Percentiles rank a stretch among this genome's conserved stretches.
These are phyloP conservation scores for Emericellopsis atlantica DNA, from an alignment of 2,329 filamentous ascomycete genomes.

Conservation along the genomic window DNA sequence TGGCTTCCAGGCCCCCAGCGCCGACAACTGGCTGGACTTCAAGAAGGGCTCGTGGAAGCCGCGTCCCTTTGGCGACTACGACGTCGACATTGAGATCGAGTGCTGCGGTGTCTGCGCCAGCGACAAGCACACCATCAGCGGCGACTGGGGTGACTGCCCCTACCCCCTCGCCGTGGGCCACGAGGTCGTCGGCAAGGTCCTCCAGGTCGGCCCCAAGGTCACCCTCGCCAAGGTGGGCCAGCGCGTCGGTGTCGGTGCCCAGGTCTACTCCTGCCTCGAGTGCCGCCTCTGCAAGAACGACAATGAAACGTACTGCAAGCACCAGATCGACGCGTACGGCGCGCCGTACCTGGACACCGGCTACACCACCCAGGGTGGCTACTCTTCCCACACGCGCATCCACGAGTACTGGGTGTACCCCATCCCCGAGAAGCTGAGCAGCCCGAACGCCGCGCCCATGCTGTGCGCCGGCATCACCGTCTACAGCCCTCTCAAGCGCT, in stretches of 20 bases:
- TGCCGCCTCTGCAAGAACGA: slow-evolving; percentile 28
- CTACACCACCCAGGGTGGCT: slow-evolving; percentile 40
- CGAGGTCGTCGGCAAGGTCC: slow-evolving; percentile 50
- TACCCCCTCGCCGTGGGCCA: slow-evolving; percentile 39
- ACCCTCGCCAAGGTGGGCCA: slow-evolving; percentile 44
- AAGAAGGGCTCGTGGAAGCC: slow-evolving; percentile 66
- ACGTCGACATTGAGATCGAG: slow-evolving; percentile 52
- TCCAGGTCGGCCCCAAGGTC: slow-evolving; percentile 37
- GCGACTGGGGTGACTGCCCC: slow-evolving; percentile 29
- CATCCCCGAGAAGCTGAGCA: slow-evolving; percentile 57
- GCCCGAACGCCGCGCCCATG: slow-evolving; percentile 58
- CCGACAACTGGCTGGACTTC: slow-evolving; percentile 44
- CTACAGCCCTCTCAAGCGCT: slow-evolving; percentile 62
- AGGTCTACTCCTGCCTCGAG: slow-evolving; percentile 39
- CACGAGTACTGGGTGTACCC: slow-evolving; percentile 32
- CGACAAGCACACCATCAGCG: slow-evolving; percentile 45
- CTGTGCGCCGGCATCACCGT: slow-evolving; percentile 72
- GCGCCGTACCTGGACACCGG: slow-evolving; percentile 13
- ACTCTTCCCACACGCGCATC: slow-evolving; percentile 23
- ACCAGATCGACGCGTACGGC: slow-evolving; percentile 31
- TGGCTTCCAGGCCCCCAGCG: slow-evolving; percentile 45
- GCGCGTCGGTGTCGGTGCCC: slow-evolving; percentile 50
- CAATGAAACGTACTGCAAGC: slow-evolving; percentile 25
- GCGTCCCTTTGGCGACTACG: slow-evolving; percentile 75
- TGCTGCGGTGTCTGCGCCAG: slow-evolving; percentile 56